Evolutionary conservation across 2,329 filamentous ascomycete species (phyloP), one percentile per base, ranked within the genome.

Genomic region (Emmonsiellopsis sp.): DNA sequence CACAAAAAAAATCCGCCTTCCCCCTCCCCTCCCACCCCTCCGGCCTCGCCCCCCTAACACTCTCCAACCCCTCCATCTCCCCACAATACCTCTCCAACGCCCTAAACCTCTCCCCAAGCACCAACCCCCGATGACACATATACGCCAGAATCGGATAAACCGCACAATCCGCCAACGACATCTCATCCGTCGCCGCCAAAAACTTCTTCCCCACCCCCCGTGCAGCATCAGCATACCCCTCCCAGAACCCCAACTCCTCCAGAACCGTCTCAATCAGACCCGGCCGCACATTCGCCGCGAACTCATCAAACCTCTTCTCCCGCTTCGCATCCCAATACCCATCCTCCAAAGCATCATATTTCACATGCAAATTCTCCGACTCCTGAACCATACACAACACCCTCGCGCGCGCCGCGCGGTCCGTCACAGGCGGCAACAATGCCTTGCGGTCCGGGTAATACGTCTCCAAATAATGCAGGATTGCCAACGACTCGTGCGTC

Each of bases 21-120:
- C 50, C 50, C n/a, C 26, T 15, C 50, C 40, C 7, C n/a, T n/a
- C 50, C 50, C 38, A 52, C 31, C 50, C 50, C 41, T 52, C 50
- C 5, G 50, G 50, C 13, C 20, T 34, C 6, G 50, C 50, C 41
- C 31, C 8, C 40, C 45, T 32, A 15, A 41, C 41, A 52, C 50
- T n/a, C 31, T 37, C 41, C 31, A 44, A 7, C 40, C 34, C 40
- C n/a, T 9, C 26, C 30, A 45, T 20, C 5, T 44, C 30, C 7
- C 9, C n/a, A 45, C 31, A 44, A 45, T 45, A 52, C 50, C 31
- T 32, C 50, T 52, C 50, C 40, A 52, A 9, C 26, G 10, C 50
- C 31, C 20, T 2, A 8, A 15, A 35, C 20, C 41, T 44, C 40
- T 34, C 50, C 11, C 16, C 41, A 45, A 52, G 32, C 40, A 9